Evolutionary conservation across 2,329 filamentous ascomycete species (phyloP).

Genomic region (Xylariaceae sp.): DNA sequence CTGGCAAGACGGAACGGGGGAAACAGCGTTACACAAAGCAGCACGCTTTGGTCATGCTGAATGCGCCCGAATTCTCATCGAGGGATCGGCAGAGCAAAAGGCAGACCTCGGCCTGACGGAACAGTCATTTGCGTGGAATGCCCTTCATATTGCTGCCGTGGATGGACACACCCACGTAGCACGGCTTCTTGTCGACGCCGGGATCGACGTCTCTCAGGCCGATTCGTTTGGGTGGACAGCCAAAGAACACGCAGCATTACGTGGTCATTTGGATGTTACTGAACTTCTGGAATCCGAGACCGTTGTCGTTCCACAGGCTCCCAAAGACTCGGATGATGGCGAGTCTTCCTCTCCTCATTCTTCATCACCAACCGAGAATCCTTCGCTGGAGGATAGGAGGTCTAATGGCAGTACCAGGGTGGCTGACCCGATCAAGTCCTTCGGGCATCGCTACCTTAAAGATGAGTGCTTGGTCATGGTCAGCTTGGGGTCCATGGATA

Average conservation of each 20-base stretch:
- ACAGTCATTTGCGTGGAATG: constrained; percentile 88
- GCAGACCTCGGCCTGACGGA: constrained; percentile 76
- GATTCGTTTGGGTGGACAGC: constrained; percentile 94
- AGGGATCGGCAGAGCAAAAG: constrained; percentile 67
- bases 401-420: constrained; percentile 52
- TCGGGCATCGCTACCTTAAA: constrained; percentile 91
- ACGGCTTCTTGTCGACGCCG: constrained; percentile 72
- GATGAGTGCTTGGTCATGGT: constrained; percentile 88
- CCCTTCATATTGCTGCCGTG: constrained; percentile 88
- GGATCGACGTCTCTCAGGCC: constrained; percentile 68
- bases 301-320: constrained; percentile 20
- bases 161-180: constrained; percentile 78
- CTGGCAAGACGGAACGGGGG: constrained; percentile 84
- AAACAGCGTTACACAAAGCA: constrained; percentile 88
- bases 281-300: constrained; percentile 61
- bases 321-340: constrained; percentile 30
- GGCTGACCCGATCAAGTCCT: constrained; percentile 84
- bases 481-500: constrained; percentile 92
- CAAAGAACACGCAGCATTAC: constrained; percentile 85
- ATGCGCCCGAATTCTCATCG: constrained; percentile 74
- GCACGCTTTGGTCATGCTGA: constrained; percentile 82
- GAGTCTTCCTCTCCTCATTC: constrained; percentile 26
- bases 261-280: constrained; percentile 84
- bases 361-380: constrained; percentile 48
- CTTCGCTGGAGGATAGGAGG: constrained; percentile 60